Evolutionary conservation across 805 yeast species (phyloP).

Genomic region (Nakazawaea ambrosiae): DNA sequence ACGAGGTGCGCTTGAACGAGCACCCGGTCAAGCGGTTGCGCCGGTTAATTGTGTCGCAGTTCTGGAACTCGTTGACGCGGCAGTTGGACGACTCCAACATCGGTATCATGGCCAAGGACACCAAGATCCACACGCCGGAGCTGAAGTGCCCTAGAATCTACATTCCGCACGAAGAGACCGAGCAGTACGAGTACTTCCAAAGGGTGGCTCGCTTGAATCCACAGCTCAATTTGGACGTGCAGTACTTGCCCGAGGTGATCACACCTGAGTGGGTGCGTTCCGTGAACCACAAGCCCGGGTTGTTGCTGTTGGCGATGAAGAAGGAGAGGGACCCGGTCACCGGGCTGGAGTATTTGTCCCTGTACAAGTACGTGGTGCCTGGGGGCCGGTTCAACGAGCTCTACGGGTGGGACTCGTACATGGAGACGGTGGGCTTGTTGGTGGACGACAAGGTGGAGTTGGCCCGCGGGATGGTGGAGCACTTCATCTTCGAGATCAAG

Average conservation of each 20-base stretch:
- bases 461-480: conserved; percentile 86
- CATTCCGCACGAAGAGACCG: conserved; percentile 60
- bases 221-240: conserved; percentile 58
- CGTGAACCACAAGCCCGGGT: conserved; percentile 76
- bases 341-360: conserved; percentile 44
- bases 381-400: conserved; percentile 96
- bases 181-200: conserved; percentile 65
- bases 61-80: conserved; percentile 79
- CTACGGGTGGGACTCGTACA: conserved; percentile 97
- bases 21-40: conserved; percentile 77
- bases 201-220: conserved; percentile 49
- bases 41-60: conserved; percentile 65
- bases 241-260: conserved; percentile 64
- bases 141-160: conserved; percentile 69
- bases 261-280: conserved; percentile 75
- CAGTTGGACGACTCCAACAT: conserved; percentile 56
- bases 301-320: conserved; percentile 72
- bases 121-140: conserved; percentile 60
- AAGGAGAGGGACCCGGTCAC: conserved; percentile 27
- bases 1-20: conserved; percentile 78
- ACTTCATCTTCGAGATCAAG: conserved; percentile 82
- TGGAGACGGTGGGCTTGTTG: conserved; percentile 79
- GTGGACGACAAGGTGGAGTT: conserved; percentile 50
- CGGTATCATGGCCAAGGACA: conserved; percentile 66
- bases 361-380: conserved; percentile 88